Evolutionary conservation across 2,329 filamentous ascomycete genomes (phyloP), one percentile per base, ranked within the genome.

Genomic region (Botryotinia calthae): DNA sequence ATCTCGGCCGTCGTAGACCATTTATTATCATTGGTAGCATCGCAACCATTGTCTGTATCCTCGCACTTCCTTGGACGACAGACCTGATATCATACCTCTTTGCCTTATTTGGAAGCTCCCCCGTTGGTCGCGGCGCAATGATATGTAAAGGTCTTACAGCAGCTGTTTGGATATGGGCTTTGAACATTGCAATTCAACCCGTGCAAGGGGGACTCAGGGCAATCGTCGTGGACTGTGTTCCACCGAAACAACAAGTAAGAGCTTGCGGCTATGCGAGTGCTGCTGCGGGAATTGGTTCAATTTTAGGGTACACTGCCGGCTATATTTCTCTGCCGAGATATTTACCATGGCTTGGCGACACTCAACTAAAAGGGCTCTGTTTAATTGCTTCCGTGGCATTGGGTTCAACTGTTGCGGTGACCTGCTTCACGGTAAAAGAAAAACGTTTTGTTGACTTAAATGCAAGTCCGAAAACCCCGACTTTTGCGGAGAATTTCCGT

Each of bases 1-100:
- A 31, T 3, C 74, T 74, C 56, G 86, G 86, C 67, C 85, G 84
- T 76, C 82, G 86, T 73, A 82, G 84, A 25, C 86, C 86, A 0
- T 88, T 87, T 78, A 86, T 88, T 66, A 74, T 86, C 8, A 84
- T 82, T 31, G 86, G 86, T 59, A 83, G 85, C 22, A 74, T 82
- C 54, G 84, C 84, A 20, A 87, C 85, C 46, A 84, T 87, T 28
- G 58, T 84, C 8, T 87, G 84, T 10, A 82, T 87, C 40, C 82
- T 87, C 79, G 76, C 82, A 7, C 79, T 87, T 31, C 83, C 86
- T 59, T 87, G 86, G 85, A 82, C 85, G 4, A 82, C 80, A 58
- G 85, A 87, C 73, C 80, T 86, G 9, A 67, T 75, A 5, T 37
- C 46, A 10, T 31, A 73, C 7, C 18, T 74, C 10, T 71, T 70